Evolutionary conservation across 495 filamentous ascomycete species (phyloP).

Genomic region (Lophium mytilinum): DNA sequence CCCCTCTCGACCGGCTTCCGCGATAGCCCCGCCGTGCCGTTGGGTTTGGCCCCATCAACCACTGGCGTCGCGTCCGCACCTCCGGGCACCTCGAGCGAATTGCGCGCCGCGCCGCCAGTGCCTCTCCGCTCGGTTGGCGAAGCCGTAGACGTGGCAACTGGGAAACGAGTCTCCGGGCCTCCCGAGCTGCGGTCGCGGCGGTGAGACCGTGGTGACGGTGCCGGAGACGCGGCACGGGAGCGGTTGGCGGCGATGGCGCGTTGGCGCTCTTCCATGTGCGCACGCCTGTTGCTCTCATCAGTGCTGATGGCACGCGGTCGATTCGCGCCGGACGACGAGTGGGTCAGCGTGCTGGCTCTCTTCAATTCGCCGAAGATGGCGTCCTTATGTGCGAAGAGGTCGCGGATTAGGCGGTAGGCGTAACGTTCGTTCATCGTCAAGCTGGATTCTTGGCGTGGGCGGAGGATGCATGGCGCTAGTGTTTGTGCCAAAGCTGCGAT

Average conservation of each 20-base stretch:
- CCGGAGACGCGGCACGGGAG: conserved; percentile 34
- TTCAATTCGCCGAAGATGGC: conserved; percentile 94
- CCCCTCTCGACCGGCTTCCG: conserved; percentile 40
- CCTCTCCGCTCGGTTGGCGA: conserved; percentile 50
- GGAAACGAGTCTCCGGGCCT: conserved; percentile 74
- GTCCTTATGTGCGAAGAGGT: conserved; percentile 90
- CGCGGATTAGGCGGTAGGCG: conserved; percentile 82
- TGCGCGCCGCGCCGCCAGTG: conserved; percentile 36
- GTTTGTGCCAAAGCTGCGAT: conserved; percentile 63
- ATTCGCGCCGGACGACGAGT: conserved; percentile 20
- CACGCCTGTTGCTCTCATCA: conserved; percentile 91
- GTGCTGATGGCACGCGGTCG: conserved; percentile 86
- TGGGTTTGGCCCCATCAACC: conserved; percentile 14
- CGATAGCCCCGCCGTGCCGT: conserved; percentile 5
- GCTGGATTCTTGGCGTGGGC: conserved; percentile 74
- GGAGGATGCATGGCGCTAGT: conserved; percentile 82
- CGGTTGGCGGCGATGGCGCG: conserved; percentile 63
- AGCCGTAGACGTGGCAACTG: conserved; percentile 45
- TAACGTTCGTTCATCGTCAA: conserved; percentile 94
- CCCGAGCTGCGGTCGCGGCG: conserved; percentile 70
- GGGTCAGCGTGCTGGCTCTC: conserved; percentile 39
- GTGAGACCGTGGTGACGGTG: conserved; percentile 60
- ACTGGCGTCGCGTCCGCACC: conserved; percentile 20
- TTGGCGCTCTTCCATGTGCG: conserved; percentile 84
- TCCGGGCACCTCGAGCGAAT: conserved; percentile 53